Percentiles rank a stretch among this genome's conserved stretches.
Evolutionary conservation across 2,329 filamentous ascomycete genomes (phyloP).

Genomic region (Ophiostoma australiae): DNA sequence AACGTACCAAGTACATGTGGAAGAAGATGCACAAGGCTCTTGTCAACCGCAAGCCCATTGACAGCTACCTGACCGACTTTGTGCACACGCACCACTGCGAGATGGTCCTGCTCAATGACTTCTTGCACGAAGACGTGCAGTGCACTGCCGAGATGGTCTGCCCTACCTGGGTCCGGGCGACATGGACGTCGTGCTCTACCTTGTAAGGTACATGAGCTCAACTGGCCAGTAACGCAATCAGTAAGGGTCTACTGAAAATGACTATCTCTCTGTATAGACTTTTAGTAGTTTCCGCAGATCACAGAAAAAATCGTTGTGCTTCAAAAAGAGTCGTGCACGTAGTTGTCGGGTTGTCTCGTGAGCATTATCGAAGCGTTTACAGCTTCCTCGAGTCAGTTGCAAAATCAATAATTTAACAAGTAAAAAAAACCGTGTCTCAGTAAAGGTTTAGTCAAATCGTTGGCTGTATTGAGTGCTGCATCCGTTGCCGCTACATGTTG

Average conservation of each 20-base stretch:
- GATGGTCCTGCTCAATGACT: slow-evolving; percentile 24
- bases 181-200: slow-evolving; percentile 24
- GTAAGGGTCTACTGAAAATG: not conserved
- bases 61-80: slow-evolving; percentile 26
- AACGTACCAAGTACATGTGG: slow-evolving; percentile 23
- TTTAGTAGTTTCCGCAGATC: not conserved
- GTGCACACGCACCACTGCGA: slow-evolving; percentile 24
- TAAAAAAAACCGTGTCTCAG: no score
- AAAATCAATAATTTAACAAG: no score
- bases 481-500: no score
- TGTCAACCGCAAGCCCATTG: slow-evolving; percentile 23
- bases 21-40: slow-evolving; percentile 27
- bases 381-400: no score
- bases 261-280: not conserved
- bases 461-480: no score
- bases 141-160: slow-evolving; percentile 25
- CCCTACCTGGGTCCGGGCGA: slow-evolving; percentile 25
- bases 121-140: slow-evolving; percentile 24
- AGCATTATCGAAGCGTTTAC: no score
- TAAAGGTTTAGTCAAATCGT: no score
- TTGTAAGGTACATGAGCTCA: not conserved
- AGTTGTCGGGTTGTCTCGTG: no score
- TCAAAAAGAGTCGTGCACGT: no score
- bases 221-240: not conserved
- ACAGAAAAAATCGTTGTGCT: no score